Base-by-base conservation (phyloP, 2,329 filamentous ascomycete species). In the Cercospora nicotianae region DNA sequence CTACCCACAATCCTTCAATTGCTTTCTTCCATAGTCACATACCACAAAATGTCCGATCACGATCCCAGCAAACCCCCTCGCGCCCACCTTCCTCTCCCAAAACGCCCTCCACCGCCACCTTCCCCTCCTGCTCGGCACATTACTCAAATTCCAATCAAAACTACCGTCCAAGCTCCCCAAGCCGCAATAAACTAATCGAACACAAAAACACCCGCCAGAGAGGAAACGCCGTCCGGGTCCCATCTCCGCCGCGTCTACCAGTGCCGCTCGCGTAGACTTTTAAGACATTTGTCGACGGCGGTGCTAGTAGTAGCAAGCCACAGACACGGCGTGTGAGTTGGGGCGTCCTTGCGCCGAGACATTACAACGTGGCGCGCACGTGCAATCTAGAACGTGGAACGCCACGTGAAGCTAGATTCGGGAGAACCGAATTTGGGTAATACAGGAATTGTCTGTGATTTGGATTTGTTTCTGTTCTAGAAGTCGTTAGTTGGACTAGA, bases 351-450 rank as follows among this genome's bases (percentile, higher is more conserved):
- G 48, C 26, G 20, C 48, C 48, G 26, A 53, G 48, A 28, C 20
- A 36, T 36, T 30, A 59, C 18, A 59, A 36, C 55, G 30, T 36
- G 55, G 55, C 55, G 55, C 55, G 55, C 55, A 59, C 55, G 55
- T 59, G 55, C 55, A 33, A 36, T 59, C 55, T 59, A 31, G 55
- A 33, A 59, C 55, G 28, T 7, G 28, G 48, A 10, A 55, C 23
- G 12, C 48, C 18, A 53, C 48, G 48, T 26, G 18, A 53, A 26
- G 36, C 20, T 18, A 23, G 45, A 48, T 48, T 48, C 20, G 18
- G 20, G 45, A 48, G 45, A 23, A 23, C 45, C 45, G 45, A 16
- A 48, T 48, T 23, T 12, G 45, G 45, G 45, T 16, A 48, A 20
- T 23, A 23, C 45, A 48, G 4, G 3, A 0, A 39, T 3, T 16